These are phyloP conservation scores for Tieghemiomyces parasiticus DNA, from an alignment of 192 early-diverging fungal species.

Conservation along the genomic window DNA sequence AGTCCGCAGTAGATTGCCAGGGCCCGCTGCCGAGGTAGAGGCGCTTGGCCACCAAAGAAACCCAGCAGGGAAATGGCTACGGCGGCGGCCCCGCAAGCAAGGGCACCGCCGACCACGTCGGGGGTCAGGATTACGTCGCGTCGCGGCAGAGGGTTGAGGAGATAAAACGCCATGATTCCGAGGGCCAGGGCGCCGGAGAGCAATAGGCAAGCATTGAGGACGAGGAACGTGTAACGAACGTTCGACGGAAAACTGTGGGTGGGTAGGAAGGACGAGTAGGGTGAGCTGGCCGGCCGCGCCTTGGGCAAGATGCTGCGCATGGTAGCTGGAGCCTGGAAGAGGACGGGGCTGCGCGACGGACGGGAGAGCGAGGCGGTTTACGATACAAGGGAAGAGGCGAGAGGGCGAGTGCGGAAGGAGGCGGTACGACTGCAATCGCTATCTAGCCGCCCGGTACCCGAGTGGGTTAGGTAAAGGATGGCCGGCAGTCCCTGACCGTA, in stretches of 20 bases:
- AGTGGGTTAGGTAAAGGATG: no score
- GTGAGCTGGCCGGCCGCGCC: no score
- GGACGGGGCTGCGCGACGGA: no score
- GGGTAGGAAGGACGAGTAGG: no score
- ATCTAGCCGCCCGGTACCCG: no score
- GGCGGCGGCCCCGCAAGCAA: background rate
- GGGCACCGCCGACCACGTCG: background rate
- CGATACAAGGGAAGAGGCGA: no score
- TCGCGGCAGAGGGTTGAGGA: background rate
- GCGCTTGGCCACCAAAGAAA: background rate
- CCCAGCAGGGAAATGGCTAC: background rate
- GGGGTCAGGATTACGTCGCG: background rate
- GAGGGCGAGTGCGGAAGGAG: no score
- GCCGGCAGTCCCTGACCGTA: no score
- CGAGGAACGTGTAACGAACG: conserved; percentile 3
- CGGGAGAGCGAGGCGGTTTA: no score
- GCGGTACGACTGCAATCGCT: no score
- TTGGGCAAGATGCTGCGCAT: no score
- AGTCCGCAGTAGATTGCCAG: conserved; percentile 1
- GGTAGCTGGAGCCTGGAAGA: no score
- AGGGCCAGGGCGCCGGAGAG: background rate
- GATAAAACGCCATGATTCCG: conserved; percentile 5
- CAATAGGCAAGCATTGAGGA: background rate
- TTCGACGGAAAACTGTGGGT: conserved; percentile 1
- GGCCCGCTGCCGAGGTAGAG: background rate